phyloP scores from a whole-genome alignment of 352 stramenopile species.

The Globisporangium heterothallicum region DNA sequence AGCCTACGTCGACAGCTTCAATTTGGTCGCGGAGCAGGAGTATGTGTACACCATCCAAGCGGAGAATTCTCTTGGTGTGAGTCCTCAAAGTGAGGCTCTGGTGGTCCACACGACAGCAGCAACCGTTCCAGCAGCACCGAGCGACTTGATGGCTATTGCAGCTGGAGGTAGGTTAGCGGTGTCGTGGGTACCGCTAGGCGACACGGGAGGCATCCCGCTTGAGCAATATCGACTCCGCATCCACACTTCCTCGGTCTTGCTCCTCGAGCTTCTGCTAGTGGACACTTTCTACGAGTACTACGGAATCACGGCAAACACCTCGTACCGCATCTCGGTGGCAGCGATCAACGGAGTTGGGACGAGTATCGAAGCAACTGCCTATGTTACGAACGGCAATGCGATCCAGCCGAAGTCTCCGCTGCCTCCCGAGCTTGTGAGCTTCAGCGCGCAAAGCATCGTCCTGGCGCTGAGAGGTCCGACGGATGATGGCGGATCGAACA shows the following conservation, averaged over 20 bases:
- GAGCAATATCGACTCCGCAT: conserved; percentile 12
- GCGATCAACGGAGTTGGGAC: conserved; percentile 23
- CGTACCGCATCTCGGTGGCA: conserved; percentile 24
- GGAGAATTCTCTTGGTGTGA: conserved; percentile 27
- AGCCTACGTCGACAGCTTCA: conserved; percentile 23
- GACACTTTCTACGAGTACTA: conserved; percentile 15
- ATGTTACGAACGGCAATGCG: conserved; percentile 23
- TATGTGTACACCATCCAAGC: conserved; percentile 44
- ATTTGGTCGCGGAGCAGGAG: conserved; percentile 19
- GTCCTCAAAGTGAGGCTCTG: conserved; percentile 24
- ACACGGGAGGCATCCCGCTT: conserved; percentile 37
- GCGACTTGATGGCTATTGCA: conserved; percentile 7
- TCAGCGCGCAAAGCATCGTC: conserved; percentile 25
- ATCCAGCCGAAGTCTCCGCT: conserved; percentile 19
- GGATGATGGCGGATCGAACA: conserved; percentile 33
- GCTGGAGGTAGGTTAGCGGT: conserved; percentile 25
- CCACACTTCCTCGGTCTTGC: background rate
- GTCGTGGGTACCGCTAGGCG: conserved; percentile 22
- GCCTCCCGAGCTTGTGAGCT: conserved; percentile 17
- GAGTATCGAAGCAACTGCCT: conserved; percentile 3
- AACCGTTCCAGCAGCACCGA: conserved; percentile 17
- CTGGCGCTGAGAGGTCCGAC: conserved; percentile 28
- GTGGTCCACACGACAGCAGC: conserved; percentile 19
- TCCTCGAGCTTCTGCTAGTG: conserved; percentile 1
- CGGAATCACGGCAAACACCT: conserved; percentile 18